Conservation (phyloP, 108 stramenopile species). For the Skeletonema marinoi region DNA sequence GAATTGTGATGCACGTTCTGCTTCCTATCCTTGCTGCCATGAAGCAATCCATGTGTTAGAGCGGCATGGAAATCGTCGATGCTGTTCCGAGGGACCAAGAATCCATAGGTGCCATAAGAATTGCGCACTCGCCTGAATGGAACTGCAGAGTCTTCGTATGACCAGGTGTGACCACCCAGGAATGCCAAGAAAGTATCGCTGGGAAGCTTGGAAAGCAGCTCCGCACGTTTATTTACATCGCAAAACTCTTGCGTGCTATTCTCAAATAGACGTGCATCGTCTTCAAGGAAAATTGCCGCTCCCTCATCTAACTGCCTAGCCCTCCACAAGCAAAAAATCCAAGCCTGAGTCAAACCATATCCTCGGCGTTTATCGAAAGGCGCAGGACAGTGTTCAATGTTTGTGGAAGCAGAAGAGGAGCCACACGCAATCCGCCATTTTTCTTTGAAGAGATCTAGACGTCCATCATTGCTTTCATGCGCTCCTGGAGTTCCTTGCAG, state of each 20-base stretch:
- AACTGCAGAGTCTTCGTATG: neutral
- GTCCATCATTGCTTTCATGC: slow-evolving; percentile 12
- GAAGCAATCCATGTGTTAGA: neutral
- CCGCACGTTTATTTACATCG: neutral
- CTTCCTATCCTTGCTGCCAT: slow-evolving; percentile 1
- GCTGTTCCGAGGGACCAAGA: neutral
- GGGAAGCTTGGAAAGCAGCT: neutral
- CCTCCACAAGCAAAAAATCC: neutral
- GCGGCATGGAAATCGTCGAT: neutral
- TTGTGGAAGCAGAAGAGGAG: neutral
- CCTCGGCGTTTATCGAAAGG: neutral
- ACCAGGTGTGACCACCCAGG: neutral
- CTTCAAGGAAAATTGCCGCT: neutral
- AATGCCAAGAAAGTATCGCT: neutral
- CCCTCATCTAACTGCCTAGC: neutral
- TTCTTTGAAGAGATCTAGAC: slow-evolving; percentile 12
- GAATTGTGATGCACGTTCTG: neutral
- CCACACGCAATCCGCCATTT: slow-evolving; percentile 14
- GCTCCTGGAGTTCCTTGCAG: slow-evolving; percentile 23
- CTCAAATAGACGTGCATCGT: neutral
- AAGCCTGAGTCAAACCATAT: neutral
- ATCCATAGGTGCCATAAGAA: neutral
- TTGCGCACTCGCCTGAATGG: neutral
- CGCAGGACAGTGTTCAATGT: slow-evolving; percentile 9
- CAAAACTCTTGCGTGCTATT: neutral